Evolutionary conservation across 495 filamentous ascomycete genomes (phyloP), one percentile per base, ranked within the genome.

Genomic region (Neurospora terricola): DNA sequence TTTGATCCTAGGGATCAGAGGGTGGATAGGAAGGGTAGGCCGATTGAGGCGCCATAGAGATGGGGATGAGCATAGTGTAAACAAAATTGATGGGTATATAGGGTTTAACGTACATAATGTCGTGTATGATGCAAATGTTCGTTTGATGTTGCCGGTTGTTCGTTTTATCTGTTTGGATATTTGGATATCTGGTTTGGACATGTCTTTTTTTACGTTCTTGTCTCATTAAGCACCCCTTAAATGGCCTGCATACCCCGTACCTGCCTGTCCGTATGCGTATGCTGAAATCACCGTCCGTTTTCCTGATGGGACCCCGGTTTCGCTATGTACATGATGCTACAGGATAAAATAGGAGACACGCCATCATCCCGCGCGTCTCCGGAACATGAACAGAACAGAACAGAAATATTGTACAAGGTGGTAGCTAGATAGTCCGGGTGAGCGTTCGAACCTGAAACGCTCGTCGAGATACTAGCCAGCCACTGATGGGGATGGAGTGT

Each of bases 1-100:
- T 98, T 98, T 79, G 92, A 98, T 84, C 95, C 95, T 2, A 86
- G 91, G 54, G 95, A 98, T 83, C 86, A 90, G 82, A 89, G 95
- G 74, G 93, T 97, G 38, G 89, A 92, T 79, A 86, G 88, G 72
- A 97, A 96, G 81, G 93, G 94, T 2, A 78, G 81, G 70, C 83
- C 83, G 69, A 84, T 86, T 18, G 84, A 82, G 59, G 75, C 73
- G 37, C 73, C 71, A 21, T 80, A 78, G 69, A 54, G 45, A 14
- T 54, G 11, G 11, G 45, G 45, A 23, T 54, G 45, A 54, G 21
- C 21, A 62, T 62, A 16, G 27, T 23, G 48, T 27, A 34, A 62
- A 14, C 12, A 8, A 34, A 5, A 62, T 4, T 27, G 54, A 9
- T 8, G 4, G 27, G 54, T 18, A 62, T 62, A 8, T 30, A 30